Conservation (phyloP, 108 stramenopile species). For the Chaetoceros tenuissimus region DNA sequence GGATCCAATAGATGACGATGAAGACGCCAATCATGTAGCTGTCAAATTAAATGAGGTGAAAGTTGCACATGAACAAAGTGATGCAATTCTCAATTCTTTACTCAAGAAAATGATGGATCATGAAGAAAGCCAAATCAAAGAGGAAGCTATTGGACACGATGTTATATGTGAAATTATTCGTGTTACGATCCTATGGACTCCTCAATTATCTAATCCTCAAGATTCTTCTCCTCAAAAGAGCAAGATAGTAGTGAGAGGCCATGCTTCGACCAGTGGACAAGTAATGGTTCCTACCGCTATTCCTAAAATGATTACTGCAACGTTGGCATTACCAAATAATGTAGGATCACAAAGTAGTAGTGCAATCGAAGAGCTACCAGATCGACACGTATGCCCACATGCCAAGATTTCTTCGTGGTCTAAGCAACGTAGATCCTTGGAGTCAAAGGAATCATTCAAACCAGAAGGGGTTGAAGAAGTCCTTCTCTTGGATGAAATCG, state of each 20-base stretch:
- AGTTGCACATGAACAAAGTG: slow-evolving; percentile 9
- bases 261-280: slow-evolving; percentile 14
- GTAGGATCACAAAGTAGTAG: not conserved
- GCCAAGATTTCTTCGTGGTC: slow-evolving; percentile 18
- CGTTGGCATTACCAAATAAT: slow-evolving; percentile 26
- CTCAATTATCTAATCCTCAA: not conserved
- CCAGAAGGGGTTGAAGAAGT: slow-evolving; percentile 18
- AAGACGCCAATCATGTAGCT: not conserved
- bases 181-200: slow-evolving; percentile 27
- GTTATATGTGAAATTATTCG: slow-evolving; percentile 12
- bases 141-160: not conserved
- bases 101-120: not conserved
- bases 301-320: slow-evolving; percentile 35
- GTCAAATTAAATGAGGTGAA: not conserved
- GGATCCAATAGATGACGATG: too few relatives aligned
- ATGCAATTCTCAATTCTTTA: slow-evolving; percentile 2
- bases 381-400: slow-evolving; percentile 16
- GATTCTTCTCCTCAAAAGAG: too few relatives aligned
- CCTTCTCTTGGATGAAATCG: slow-evolving; percentile 7
- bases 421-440: slow-evolving; percentile 19
- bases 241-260: slow-evolving; percentile 28
- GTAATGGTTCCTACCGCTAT: not conserved
- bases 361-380: slow-evolving; percentile 14
- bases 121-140: not conserved
- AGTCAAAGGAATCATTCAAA: slow-evolving; percentile 21